Percentiles rank a stretch among this genome's conserved stretches.
These are phyloP conservation scores for Kodamaea leandrae DNA, from an alignment of 805 yeast species.

Conservation along the genomic window DNA sequence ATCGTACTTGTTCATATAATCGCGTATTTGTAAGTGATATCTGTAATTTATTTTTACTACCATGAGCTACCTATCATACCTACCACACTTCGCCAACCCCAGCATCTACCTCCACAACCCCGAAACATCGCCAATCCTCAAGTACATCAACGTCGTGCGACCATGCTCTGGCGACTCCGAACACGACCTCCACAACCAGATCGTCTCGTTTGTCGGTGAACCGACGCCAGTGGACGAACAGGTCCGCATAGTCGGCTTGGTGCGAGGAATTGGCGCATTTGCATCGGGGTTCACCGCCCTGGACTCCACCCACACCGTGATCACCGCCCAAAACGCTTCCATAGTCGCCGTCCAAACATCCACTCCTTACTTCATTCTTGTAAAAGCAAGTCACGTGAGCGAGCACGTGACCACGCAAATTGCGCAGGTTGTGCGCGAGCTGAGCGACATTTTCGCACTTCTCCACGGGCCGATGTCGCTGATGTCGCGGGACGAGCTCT, in stretches of 20 bases:
- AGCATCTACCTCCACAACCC: conserved; percentile 20
- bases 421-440: conserved; percentile 18
- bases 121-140: conserved; percentile 23
- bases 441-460: conserved; percentile 27
- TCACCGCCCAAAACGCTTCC: conserved; percentile 26
- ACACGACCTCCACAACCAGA: conserved; percentile 31
- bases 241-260: conserved; percentile 32
- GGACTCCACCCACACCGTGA: conserved; percentile 16
- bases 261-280: conserved; percentile 36
- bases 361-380: conserved; percentile 24
- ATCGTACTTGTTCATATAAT: too few relatives aligned
- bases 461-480: conserved; percentile 26
- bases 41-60: background rate
- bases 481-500: conserved; percentile 13
- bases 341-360: conserved; percentile 27
- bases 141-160: conserved; percentile 32
- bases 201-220: conserved; percentile 26
- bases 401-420: conserved; percentile 11
- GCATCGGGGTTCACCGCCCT: conserved; percentile 8
- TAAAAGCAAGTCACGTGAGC: conserved; percentile 16
- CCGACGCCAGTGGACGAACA: conserved; percentile 18
- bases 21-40: background rate
- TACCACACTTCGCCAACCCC: conserved; percentile 30
- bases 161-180: conserved; percentile 31
- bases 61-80: conserved; percentile 3